Evolutionary conservation across 2,329 filamentous ascomycete genomes (phyloP).

Genomic region (Venturiaceae sp.): DNA sequence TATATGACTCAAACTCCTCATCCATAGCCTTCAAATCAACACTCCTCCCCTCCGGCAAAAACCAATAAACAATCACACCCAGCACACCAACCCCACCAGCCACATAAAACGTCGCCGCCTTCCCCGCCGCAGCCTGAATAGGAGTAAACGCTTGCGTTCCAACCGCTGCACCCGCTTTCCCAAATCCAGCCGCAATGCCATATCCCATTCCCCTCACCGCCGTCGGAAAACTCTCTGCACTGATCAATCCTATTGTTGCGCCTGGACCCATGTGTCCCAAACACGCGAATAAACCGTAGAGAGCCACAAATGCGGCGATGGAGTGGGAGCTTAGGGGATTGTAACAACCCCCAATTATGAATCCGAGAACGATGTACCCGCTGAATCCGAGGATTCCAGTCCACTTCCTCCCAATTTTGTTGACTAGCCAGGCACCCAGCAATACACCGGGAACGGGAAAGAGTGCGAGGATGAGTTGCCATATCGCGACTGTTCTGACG

Average conservation of each 20-base stretch:
- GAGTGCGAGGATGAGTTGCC: conserved; percentile 39
- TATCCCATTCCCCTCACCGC: conserved; percentile 40
- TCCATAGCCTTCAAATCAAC: not conserved
- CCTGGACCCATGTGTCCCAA: conserved; percentile 43
- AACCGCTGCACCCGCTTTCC: conserved; percentile 41
- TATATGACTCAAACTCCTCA: not conserved
- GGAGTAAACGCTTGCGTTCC: conserved; percentile 42
- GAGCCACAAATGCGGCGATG: conserved; percentile 40
- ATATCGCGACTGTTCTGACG: conserved; percentile 34
- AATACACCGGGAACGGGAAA: conserved; percentile 41
- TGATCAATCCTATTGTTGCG: conserved; percentile 26
- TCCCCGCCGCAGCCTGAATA: conserved; percentile 24
- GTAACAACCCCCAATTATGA: conserved; percentile 40
- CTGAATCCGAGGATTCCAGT: conserved; percentile 43
- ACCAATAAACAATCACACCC: not conserved
- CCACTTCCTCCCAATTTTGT: conserved; percentile 39
- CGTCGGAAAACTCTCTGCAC: conserved; percentile 41
- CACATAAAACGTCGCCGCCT: not conserved
- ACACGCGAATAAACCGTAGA: conserved; percentile 41
- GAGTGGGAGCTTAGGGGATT: conserved; percentile 32
- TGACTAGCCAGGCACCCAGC: conserved; percentile 37
- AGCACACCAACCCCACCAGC: not conserved
- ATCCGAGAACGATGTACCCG: conserved; percentile 35
- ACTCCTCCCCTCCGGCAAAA: not conserved
- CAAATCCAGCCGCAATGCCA: conserved; percentile 36